These are phyloP conservation scores for Amylocarpus encephaloides DNA, from an alignment of 2,329 filamentous ascomycete genomes.

Conservation along the genomic window DNA sequence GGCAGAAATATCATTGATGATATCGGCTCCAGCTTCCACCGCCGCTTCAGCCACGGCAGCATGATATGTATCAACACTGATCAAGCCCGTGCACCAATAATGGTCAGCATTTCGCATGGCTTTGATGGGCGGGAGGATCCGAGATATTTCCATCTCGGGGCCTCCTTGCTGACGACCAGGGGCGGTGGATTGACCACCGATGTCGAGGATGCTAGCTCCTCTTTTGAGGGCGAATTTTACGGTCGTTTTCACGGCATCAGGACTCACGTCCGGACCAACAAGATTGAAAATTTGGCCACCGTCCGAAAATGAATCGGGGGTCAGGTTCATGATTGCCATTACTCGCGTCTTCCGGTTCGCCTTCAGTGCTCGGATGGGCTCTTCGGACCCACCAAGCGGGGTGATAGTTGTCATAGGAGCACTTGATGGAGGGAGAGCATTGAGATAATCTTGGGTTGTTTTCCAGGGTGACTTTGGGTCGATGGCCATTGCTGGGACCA, in stretches of 20 bases:
- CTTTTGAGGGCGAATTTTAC: background rate
- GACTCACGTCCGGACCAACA: background rate
- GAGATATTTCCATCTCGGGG: constrained; percentile 65
- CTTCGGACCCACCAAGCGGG: constrained; percentile 43
- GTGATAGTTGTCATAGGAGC: constrained; percentile 54
- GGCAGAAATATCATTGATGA: constrained; percentile 91
- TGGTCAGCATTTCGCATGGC: constrained; percentile 60
- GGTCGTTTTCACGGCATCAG: background rate
- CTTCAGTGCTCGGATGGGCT: constrained; percentile 53
- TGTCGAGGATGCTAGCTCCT: constrained; percentile 69
- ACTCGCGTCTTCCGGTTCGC: constrained; percentile 58
- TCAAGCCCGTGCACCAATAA: constrained; percentile 50
- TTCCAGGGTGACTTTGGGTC: constrained; percentile 52
- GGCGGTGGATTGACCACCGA: constrained; percentile 89
- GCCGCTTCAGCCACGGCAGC: constrained; percentile 74
- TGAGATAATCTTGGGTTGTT: constrained; percentile 53
- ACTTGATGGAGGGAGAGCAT: constrained; percentile 45
- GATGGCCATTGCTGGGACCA: constrained; percentile 49
- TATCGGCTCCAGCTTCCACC: constrained; percentile 72
- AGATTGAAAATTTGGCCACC: constrained; percentile 56
- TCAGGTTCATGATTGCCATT: constrained; percentile 94
- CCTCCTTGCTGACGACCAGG: constrained; percentile 66
- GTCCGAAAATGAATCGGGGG: constrained; percentile 95
- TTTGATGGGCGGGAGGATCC: constrained; percentile 73
- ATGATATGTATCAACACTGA: constrained; percentile 91